A percentile compares a stretch with the other conserved stretches of the same genome.
Conservation (phyloP, 805 yeast species). For the Candida sithepensis region DNA sequence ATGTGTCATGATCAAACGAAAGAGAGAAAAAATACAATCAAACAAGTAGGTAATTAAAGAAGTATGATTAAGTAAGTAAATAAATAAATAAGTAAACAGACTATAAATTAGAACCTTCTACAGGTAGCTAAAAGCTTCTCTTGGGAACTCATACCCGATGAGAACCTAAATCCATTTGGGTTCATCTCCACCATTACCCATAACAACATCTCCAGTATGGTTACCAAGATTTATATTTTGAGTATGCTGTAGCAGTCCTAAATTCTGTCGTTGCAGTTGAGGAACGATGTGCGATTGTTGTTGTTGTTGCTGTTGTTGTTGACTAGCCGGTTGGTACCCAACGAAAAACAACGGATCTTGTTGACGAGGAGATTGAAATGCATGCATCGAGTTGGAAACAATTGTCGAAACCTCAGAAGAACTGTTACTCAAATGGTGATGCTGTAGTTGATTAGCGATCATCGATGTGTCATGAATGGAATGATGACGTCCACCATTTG, state of each 20-base stretch:
- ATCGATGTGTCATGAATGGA: not conserved
- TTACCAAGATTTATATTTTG: not conserved
- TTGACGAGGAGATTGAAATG: not conserved
- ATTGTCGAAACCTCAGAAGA: not conserved
- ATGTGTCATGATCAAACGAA: too few species aligned
- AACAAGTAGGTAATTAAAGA: too few species aligned
- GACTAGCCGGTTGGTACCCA: not conserved
- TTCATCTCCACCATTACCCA: not conserved
- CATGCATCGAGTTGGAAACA: not conserved
- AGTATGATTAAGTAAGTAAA: not conserved
- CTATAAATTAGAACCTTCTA: not conserved
- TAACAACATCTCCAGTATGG: not conserved
- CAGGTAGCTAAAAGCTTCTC: not conserved
- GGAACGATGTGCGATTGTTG: not conserved
- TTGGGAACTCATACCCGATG: not conserved
- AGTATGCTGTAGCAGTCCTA: not conserved
- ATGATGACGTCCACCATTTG: too few species aligned
- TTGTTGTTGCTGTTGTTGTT: conserved; percentile 2
- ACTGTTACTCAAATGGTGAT: not conserved
- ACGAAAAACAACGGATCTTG: not conserved
- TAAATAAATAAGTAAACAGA: not conserved
- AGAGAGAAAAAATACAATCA: too few species aligned
- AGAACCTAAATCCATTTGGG: not conserved
- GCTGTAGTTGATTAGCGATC: not conserved
- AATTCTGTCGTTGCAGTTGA: not conserved